Evolutionary conservation across 257 asterid species (phyloP), one percentile per base, ranked within the genome.

Genomic region (Ocimum tenuiflorum): DNA sequence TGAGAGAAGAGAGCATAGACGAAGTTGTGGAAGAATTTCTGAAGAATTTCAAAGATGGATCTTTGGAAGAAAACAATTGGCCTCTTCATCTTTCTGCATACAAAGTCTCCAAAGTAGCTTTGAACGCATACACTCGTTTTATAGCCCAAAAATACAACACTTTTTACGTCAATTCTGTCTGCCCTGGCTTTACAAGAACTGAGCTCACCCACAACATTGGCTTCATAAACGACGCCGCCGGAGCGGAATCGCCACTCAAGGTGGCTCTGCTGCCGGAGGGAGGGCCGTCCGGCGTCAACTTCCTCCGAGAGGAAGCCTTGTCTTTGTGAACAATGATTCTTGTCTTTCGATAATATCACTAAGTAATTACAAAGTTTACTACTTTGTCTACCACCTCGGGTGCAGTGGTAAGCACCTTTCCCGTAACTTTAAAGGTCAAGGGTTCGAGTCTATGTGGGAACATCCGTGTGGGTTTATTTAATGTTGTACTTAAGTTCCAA

Each of bases 101-200:
- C 35, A 71, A 67, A 33, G 50, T 84, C 33, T 75, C 87, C 13
- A 86, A 86, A 77, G 82, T 79, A 54, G 82, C 84, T 10, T 2
- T 86, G 74, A 83, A 77, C 61, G 85, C 84, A 0, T 80, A 82
- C 58, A 71, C 86, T 0, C 73, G 79, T 73, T 17, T 72, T 15
- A 7, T 52, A 6, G 80, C 89, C 17, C 79, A 71, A 54, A 75
- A 75, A 10, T 13, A 77, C 41, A 53, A 2, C 36, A 31, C 3
- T 31, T 31, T 31, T 0, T 31, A 31, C 7, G 36, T 85, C 71
- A 85, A 85, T 41, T 68, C 65, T 2, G 72, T 78, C 17, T 80
- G 88, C 58, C 88, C 91, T 35, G 88, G 91, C 8, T 79, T 50
- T 27, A 57, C 70, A 5, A 80, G 62, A 63, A 83, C 92, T 0